Conservation (phyloP, 2,329 filamentous ascomycete species). For the Colletotrichum lindemuthianum region DNA sequence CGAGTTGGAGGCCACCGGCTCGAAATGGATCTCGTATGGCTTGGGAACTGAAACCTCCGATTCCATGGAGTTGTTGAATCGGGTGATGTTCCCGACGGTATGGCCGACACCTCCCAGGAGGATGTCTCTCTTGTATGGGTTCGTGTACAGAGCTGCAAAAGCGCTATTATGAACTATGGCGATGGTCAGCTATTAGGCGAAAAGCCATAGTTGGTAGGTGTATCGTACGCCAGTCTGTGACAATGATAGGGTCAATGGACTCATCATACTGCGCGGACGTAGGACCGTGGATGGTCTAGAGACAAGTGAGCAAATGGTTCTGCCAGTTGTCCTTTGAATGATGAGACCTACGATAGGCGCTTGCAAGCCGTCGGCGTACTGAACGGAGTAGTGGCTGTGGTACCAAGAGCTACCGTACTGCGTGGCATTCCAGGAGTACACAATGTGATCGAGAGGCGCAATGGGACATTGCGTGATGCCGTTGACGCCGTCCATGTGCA, state of each 20-base stretch:
- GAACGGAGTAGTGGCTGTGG: conserved; percentile 52
- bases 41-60: neutral
- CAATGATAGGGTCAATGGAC: conserved; percentile 30
- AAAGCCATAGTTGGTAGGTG: too few relatives aligned
- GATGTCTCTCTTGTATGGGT: neutral
- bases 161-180: conserved; percentile 9
- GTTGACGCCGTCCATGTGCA: conserved; percentile 42
- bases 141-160: conserved; percentile 3
- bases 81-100: neutral
- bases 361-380: conserved; percentile 61
- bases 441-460: conserved; percentile 52
- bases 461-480: conserved; percentile 62
- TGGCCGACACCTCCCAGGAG: conserved; percentile 2
- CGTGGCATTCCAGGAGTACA: conserved; percentile 44
- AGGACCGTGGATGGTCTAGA: conserved; percentile 36
- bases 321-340: neutral
- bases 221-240: conserved; percentile 36
- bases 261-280: conserved; percentile 33
- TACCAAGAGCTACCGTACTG: conserved; percentile 53
- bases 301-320: neutral
- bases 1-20: neutral
- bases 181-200: neutral
- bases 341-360: conserved; percentile 58
- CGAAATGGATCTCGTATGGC: conserved; percentile 17
- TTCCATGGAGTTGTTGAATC: neutral